Evolutionary conservation across 1,284 basidiomycete genomes (phyloP).

Genomic region (Meira nashicola): DNA sequence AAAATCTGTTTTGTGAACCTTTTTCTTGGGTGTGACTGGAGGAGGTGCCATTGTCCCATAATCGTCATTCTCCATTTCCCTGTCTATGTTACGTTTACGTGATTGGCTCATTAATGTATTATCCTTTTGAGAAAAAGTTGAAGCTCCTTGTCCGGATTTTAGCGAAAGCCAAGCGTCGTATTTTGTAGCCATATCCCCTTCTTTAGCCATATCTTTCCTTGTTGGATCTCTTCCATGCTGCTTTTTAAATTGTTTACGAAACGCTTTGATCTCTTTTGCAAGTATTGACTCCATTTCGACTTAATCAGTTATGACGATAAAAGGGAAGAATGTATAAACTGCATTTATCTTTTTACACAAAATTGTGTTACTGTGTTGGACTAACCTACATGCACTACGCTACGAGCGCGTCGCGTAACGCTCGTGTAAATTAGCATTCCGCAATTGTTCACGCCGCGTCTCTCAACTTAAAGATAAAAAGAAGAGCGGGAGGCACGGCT

Average conservation of each 20-base stretch:
- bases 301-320: too few species aligned
- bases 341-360: too few species aligned
- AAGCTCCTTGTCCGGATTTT: conserved; percentile 10
- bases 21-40: conserved; percentile 14
- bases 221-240: conserved; percentile 38
- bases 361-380: too few species aligned
- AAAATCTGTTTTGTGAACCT: neutral
- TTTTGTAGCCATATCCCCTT: conserved; percentile 28
- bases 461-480: too few species aligned
- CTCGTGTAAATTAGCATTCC: too few species aligned
- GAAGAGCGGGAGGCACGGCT: too few species aligned
- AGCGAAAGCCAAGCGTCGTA: conserved; percentile 44
- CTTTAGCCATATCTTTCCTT: conserved; percentile 36
- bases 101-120: neutral
- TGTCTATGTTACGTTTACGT: conserved; percentile 4
- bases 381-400: too few species aligned
- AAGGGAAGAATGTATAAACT: too few species aligned
- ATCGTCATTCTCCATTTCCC: conserved; percentile 13
- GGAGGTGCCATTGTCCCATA: conserved; percentile 7
- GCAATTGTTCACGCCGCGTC: too few species aligned
- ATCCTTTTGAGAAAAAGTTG: neutral
- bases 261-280: conserved; percentile 8
- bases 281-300: conserved; percentile 7
- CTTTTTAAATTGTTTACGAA: conserved; percentile 1
- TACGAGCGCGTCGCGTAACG: too few species aligned